Base-by-base conservation (phyloP, 495 filamentous ascomycete genomes). In the Penicillium odoratum region DNA sequence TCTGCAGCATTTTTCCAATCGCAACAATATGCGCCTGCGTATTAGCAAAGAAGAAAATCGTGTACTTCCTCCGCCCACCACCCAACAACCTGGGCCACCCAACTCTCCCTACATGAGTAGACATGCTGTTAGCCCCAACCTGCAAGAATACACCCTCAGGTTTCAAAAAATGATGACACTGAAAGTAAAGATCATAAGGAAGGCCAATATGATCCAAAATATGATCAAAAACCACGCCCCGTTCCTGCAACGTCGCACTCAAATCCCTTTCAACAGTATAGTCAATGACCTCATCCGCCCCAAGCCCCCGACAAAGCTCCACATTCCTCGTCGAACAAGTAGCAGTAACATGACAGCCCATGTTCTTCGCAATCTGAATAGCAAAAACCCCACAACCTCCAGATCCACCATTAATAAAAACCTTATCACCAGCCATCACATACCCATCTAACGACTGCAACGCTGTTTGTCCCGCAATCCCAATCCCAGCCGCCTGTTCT, bases 381-480 rank as follows among this genome's bases (percentile, higher is more conserved):
- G 76, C 79, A 60, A 83, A 86, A 0, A 78, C 74, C 0, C 87
- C 87, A 5, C 75, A 77, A 0, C 87, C 86, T 7, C 87, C 88
- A 0, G 81, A 84, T 2, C 85, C 87, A 28, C 84, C 87, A 54
- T 89, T 89, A 59, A 91, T 78, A 66, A 90, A 86, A 30, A 91
- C 76, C 56, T 78, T 80, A 48, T 82, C 78, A 5, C 82, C 83
- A 0, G 62, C 26, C 43, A 77, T 74, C 48, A 86, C 77, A 59
- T 83, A 71, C 11, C 81, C 80, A n/a, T 71, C 71, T 28, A 90
- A 73, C 25, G 74, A 64, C 66, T 88, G 85, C 48, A 83, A 85
- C 0, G 85, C 82, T 1, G 86, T 85, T 61, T 80, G 58, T 0
- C 79, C 86, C 0, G 83, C 83, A 5, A 85, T 75, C 0, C 79